These are phyloP conservation scores for Malus hybrid DNA, from an alignment of 331 rosid species.

Conservation along the genomic window DNA sequence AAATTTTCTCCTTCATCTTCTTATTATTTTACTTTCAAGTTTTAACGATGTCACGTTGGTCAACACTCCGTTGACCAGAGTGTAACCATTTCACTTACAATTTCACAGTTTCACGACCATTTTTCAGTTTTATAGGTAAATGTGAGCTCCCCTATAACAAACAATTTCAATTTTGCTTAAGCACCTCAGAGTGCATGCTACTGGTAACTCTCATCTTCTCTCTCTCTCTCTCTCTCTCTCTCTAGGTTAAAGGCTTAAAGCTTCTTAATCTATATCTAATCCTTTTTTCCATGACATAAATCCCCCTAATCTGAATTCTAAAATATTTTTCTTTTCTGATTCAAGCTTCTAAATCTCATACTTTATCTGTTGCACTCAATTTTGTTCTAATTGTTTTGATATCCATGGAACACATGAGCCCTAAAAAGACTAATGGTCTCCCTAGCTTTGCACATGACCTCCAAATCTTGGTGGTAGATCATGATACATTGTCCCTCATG, in stretches of 20 bases:
- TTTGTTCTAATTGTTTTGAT: neutral
- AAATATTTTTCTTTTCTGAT: neutral
- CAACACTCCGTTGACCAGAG: neutral
- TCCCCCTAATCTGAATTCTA: neutral
- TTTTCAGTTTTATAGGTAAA: neutral
- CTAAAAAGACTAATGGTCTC: neutral
- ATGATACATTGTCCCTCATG: slow-evolving; percentile 18
- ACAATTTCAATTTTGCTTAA: neutral
- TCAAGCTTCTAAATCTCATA: neutral
- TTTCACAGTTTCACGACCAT: neutral
- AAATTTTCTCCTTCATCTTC: neutral
- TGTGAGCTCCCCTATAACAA: neutral
- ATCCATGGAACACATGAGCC: slow-evolving; percentile 8
- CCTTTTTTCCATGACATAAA: neutral
- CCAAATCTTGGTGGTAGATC: slow-evolving; percentile 34
- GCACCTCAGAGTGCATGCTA: neutral
- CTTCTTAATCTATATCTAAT: neutral
- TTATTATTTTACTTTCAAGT: neutral
- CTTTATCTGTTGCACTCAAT: neutral
- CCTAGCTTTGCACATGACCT: slow-evolving; percentile 44
- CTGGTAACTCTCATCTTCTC: neutral
- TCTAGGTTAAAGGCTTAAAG: neutral
- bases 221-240: neutral
- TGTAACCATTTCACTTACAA: neutral
- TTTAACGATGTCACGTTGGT: neutral